Evolutionary conservation across 2,329 filamentous ascomycete genomes (phyloP), one percentile per base, ranked within the genome.

Genomic region (Colletotrichum lupini): DNA sequence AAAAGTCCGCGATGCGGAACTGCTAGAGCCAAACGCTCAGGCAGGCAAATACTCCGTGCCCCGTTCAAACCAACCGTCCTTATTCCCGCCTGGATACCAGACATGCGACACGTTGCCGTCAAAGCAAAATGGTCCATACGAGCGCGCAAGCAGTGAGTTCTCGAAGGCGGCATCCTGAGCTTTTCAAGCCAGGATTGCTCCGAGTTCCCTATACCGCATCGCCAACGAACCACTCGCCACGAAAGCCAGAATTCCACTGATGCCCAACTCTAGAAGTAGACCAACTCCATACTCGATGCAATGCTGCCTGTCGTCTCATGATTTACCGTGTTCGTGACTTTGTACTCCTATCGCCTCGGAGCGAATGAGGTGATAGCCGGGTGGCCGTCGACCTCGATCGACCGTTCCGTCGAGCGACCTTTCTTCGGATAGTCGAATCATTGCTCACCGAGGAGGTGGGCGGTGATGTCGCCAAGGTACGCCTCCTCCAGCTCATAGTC

Each of bases 401-500:
- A 16, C 9, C 12, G 3, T 24, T 59, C 28, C 32, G 4, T 32
- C 32, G 24, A 19, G 52, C 16, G n/a, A 16, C 53, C 11, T 30
- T n/a, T 16, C 14, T 16, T 28, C 14, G 22, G n/a, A 16, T 11
- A 5, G 57, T 62, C 35, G 49, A 26, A 42, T 70, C 37, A 92
- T 80, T 90, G 89, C 82, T 98, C 95, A 49, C 94, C 94, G 42
- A 98, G 91, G 7, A 98, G 88, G 71, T 93, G 89, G 22, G 95
- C 94, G 0, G 94, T 97, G 75, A 98, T 92, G 77, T 98, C 95
- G 4, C 94, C 95, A 89, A 97, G 94, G 77, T 95, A 95, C 1
- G 92, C 95, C 78, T 97, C 94, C 79, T 97, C 94, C n/a, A 98
- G 85, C 78, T 94, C 92, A 81, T 97, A 97, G 80, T 97, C 93